Evolutionary conservation across 495 filamentous ascomycete species (phyloP).

Genomic region (Podospora comata): DNA sequence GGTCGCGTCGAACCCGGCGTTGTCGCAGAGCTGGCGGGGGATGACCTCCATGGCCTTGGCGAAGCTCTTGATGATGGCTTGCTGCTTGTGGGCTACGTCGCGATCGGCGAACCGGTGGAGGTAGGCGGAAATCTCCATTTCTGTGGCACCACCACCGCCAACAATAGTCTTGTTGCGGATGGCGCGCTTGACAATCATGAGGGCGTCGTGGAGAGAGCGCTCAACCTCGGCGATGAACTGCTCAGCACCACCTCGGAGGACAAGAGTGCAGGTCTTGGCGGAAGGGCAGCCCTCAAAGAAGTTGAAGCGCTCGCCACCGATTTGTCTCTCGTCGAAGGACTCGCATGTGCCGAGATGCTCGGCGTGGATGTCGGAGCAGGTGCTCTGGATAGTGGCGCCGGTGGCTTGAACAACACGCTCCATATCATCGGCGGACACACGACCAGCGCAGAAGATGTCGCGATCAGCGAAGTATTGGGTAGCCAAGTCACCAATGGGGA

Average conservation of each 20-base stretch:
- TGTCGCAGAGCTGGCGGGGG: conserved; percentile 94
- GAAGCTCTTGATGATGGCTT: conserved; percentile 94
- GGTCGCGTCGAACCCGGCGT: conserved; percentile 96
- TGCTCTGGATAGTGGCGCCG: conserved; percentile 87
- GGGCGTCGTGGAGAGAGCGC: conserved; percentile 93
- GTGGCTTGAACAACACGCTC: conserved; percentile 95
- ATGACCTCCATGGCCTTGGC: conserved; percentile 97
- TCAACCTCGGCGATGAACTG: conserved; percentile 99
- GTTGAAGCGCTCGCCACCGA: conserved; percentile 96
- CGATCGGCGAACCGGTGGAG: conserved; percentile 88
- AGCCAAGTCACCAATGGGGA: conserved; percentile 95
- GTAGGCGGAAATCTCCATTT: conserved; percentile 95
- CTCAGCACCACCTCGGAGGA: conserved; percentile 93
- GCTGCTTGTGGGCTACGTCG: conserved; percentile 91
- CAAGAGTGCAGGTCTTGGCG: conserved; percentile 94
- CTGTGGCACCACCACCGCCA: conserved; percentile 87
- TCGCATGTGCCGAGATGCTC: conserved; percentile 91
- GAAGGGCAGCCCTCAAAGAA: conserved; percentile 93
- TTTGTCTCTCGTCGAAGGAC: conserved; percentile 90
- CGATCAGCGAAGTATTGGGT: conserved; percentile 98
- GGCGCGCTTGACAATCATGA: conserved; percentile 99
- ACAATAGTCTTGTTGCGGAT: conserved; percentile 92
- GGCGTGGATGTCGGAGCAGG: conserved; percentile 89
- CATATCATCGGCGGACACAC: conserved; percentile 89
- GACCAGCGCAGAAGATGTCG: conserved; percentile 96